These are phyloP conservation scores for Pyrenochaeta sp. DNA, from an alignment of 2,329 filamentous ascomycete species.

Conservation along the genomic window DNA sequence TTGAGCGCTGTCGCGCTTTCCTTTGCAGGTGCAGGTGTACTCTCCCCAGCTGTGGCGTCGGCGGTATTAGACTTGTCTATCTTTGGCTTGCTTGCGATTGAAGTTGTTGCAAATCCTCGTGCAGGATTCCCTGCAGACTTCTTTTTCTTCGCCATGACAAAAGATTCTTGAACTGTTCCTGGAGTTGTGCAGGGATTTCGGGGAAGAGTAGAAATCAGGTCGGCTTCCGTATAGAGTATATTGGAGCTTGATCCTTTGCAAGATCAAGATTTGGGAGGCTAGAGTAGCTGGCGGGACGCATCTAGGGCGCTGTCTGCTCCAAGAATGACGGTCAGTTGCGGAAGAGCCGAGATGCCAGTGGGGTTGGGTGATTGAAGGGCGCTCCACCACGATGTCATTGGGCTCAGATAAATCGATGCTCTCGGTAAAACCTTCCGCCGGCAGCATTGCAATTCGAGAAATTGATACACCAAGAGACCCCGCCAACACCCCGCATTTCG, in stretches of 20 bases:
- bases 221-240: conserved; percentile 45
- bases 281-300: conserved; percentile 37
- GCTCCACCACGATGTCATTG: conserved; percentile 31
- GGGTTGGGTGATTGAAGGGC: conserved; percentile 10
- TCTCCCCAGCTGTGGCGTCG: conserved; percentile 27
- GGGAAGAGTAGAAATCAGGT: conserved; percentile 25
- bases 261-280: conserved; percentile 45
- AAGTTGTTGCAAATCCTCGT: conserved; percentile 92
- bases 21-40: conserved; percentile 17
- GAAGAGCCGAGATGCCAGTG: conserved; percentile 8
- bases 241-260: conserved; percentile 44
- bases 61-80: conserved; percentile 26
- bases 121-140: conserved; percentile 88
- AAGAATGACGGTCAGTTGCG: neutral
- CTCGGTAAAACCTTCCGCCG: conserved; percentile 37
- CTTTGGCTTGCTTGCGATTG: conserved; percentile 83
- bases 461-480: conserved; percentile 33
- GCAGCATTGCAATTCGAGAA: conserved; percentile 26
- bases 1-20: conserved; percentile 15
- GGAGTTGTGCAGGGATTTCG: conserved; percentile 11
- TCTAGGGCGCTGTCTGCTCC: conserved; percentile 37
- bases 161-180: conserved; percentile 4
- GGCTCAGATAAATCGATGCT: neutral
- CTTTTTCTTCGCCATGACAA: conserved; percentile 87
- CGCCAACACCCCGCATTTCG: conserved; percentile 35